These are phyloP conservation scores for Cercophora scortea DNA, from an alignment of 495 filamentous ascomycete genomes.

Conservation along the genomic window DNA sequence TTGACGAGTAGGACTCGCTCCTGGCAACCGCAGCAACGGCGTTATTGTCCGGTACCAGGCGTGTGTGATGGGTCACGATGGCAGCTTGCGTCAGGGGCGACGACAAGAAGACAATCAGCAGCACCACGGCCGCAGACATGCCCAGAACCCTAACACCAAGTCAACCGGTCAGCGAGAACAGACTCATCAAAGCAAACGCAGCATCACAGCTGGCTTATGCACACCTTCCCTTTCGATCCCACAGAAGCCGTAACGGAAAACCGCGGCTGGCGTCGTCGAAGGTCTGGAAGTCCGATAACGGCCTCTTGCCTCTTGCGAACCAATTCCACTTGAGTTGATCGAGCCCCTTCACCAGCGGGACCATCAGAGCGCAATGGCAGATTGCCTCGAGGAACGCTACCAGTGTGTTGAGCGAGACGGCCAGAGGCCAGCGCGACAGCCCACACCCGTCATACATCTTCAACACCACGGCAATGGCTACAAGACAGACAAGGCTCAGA, in stretches of 20 bases:
- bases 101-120: constrained; percentile 31
- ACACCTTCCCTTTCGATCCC: constrained; percentile 19
- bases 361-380: constrained; percentile 30
- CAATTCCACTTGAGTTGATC: constrained; percentile 44
- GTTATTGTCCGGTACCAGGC: constrained; percentile 1
- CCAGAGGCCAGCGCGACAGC: constrained; percentile 36
- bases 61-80: constrained; percentile 22
- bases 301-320: constrained; percentile 29
- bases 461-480: constrained; percentile 27
- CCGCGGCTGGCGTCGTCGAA: constrained; percentile 40
- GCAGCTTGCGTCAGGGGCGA: constrained; percentile 41
- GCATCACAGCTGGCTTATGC: background rate
- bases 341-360: constrained; percentile 31
- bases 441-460: constrained; percentile 29
- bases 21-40: constrained; percentile 7
- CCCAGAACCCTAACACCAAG: constrained; percentile 25
- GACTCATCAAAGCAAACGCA: background rate
- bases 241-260: constrained; percentile 26
- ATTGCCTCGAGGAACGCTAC: constrained; percentile 37
- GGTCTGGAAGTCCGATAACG: constrained; percentile 31
- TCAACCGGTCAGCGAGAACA: constrained; percentile 2
- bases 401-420: constrained; percentile 40
- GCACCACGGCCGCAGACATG: constrained; percentile 29
- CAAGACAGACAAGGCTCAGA: constrained; percentile 15
- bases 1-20: constrained; percentile 12